These are phyloP conservation scores for Bolboschoenus planiculmis DNA, from an alignment of 176 grass and related monocot species.

Conservation along the genomic window DNA sequence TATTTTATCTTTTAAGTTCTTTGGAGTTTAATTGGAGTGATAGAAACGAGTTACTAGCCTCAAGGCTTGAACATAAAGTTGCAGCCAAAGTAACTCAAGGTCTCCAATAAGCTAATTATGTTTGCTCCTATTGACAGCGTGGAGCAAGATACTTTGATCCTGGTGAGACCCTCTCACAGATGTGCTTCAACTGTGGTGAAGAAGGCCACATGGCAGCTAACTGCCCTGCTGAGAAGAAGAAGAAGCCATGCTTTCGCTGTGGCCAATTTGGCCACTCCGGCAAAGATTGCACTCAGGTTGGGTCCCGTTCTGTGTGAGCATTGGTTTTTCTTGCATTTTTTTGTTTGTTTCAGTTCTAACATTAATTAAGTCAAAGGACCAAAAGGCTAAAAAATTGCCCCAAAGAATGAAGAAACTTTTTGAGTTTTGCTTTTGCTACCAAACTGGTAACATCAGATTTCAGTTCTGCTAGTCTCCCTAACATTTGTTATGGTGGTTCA, in stretches of 20 bases:
- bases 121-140: constrained; percentile 48
- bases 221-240: constrained; percentile 58
- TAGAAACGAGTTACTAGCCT: neutral
- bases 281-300: constrained; percentile 86
- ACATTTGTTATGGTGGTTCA: neutral
- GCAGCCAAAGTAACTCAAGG: neutral
- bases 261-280: constrained; percentile 77
- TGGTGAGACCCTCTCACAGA: constrained; percentile 43
- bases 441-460: neutral
- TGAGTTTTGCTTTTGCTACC: neutral
- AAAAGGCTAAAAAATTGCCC: neutral
- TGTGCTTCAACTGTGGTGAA: constrained; percentile 88
- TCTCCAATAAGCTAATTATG: constrained; percentile 2
- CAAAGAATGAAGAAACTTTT: neutral
- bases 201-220: constrained; percentile 83
- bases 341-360: neutral
- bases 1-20: neutral
- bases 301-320: constrained; percentile 30
- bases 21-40: neutral
- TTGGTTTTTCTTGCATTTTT: constrained; percentile 17
- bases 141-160: constrained; percentile 86
- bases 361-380: neutral
- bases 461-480: neutral
- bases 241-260: constrained; percentile 90
- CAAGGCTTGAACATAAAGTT: neutral